Evolutionary conservation across 1,284 basidiomycete genomes (phyloP), one percentile per base, ranked within the genome.

Genomic region (Sanghuangporus weigelae): DNA sequence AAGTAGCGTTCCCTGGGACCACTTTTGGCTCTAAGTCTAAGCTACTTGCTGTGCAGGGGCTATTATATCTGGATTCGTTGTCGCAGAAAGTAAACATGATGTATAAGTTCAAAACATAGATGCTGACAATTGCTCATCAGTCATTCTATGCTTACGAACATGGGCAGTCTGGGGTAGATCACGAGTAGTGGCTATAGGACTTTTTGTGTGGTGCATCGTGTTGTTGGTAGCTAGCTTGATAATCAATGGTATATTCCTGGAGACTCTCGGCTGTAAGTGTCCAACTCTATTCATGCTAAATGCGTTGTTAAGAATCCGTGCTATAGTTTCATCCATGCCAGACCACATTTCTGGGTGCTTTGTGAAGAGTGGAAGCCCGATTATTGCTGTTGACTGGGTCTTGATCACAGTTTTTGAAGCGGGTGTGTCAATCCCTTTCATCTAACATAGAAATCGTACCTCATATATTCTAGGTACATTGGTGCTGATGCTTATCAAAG

Each of bases 401-500:
- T 36, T 60, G 36, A 23, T 60, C 35, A 60, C 53, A 48, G 50
- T 60, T 12, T 51, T 39, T n/a, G 59, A 60, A 50, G 59, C 59
- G 4, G 59, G 59, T 60, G 16, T 21, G 48, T 31, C 12, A n/a
- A 38, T 42, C 53, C 23, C 21, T 39, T 21, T 35, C 14, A 51
- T 21, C 14, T 8, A 16, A 16, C 12, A n/a, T 16, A 21, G 19
- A n/a, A 16, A n/a, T 8, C 19, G 48, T 2, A n/a, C 16, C 48
- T 21, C 12, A 48, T 59, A 10, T 23, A 31, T n/a, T 42, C n/a
- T 42, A 59, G 58, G 58, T 11, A 48, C 10, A 19, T 38, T 59
- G 12, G 23, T 49, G 7, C 14, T 59, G 7, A 46, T 59, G 31
- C 19, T 59, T 5, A 49, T 49, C n/a, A 59, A 49, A 31, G 58